Evolutionary conservation across 768 basidiomycete genomes (phyloP).

Genomic region (Panaeolus papilionaceus): DNA sequence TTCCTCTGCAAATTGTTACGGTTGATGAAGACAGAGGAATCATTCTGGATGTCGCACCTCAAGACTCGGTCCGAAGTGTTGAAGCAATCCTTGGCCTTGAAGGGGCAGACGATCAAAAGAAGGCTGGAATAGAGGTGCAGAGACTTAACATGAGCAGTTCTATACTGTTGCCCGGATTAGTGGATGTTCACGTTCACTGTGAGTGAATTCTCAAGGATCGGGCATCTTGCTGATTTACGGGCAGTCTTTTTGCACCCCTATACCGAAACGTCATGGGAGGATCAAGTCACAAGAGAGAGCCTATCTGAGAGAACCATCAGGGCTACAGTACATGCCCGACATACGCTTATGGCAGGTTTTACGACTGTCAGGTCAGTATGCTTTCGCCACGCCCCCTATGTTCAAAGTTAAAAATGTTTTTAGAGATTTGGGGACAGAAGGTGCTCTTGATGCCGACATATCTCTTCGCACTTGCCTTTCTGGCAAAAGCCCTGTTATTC

Average conservation of each 20-base stretch:
- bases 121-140: slow-evolving; percentile 19
- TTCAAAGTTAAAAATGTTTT: not conserved
- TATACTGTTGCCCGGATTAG: slow-evolving; percentile 23
- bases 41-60: slow-evolving; percentile 47
- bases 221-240: slow-evolving; percentile 50
- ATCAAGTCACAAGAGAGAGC: slow-evolving; percentile 65
- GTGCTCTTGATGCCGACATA: slow-evolving; percentile 66
- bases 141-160: slow-evolving; percentile 24
- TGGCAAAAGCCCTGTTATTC: slow-evolving; percentile 48
- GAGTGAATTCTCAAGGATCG: slow-evolving; percentile 43
- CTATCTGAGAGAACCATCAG: slow-evolving; percentile 64
- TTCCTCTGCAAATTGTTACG: slow-evolving; percentile 53
- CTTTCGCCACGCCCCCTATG: not conserved
- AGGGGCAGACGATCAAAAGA: not conserved
- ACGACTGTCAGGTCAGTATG: slow-evolving; percentile 60
- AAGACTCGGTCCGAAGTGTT: slow-evolving; percentile 11
- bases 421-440: slow-evolving; percentile 75
- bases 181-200: slow-evolving; percentile 29
- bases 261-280: slow-evolving; percentile 63
- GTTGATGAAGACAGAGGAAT: slow-evolving; percentile 53
- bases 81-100: slow-evolving; percentile 15
- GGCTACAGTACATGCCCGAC: slow-evolving; percentile 62
- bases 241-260: slow-evolving; percentile 69
- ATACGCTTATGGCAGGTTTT: slow-evolving; percentile 66
- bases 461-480: slow-evolving; percentile 59